Evolutionary conservation across 148 eudicot species (phyloP).

Genomic region (Chenopodium album): DNA sequence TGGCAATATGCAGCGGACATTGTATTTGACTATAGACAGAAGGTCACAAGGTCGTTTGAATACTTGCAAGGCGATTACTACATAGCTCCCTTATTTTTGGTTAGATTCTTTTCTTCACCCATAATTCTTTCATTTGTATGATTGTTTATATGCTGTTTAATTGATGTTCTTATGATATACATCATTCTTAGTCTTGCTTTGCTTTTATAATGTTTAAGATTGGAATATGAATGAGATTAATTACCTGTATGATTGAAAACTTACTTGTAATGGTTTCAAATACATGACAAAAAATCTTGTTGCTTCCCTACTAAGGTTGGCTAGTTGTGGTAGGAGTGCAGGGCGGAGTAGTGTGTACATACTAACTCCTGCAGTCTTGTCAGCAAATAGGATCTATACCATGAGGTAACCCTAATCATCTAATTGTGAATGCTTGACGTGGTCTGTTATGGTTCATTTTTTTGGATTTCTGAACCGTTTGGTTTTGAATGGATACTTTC

Average conservation of each 20-base stretch:
- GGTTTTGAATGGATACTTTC: background rate
- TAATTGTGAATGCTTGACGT: background rate
- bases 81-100: constrained; percentile 93
- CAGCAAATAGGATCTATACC: background rate
- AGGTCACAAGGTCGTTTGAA: constrained; percentile 84
- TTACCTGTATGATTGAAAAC: background rate
- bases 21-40: constrained; percentile 96
- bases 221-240: background rate
- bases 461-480: background rate
- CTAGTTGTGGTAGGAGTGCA: background rate
- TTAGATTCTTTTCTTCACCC: constrained; percentile 24
- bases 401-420: background rate
- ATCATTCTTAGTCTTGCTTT: background rate
- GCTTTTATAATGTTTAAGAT: background rate
- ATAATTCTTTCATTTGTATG: background rate
- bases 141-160: background rate
- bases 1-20: constrained; percentile 72
- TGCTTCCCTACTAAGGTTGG: background rate
- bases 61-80: constrained; percentile 95
- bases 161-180: background rate
- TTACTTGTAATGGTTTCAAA: background rate
- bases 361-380: background rate
- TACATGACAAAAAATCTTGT: background rate
- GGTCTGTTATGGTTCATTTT: no score
- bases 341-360: background rate